Percentiles rank a stretch among this genome's conserved stretches.
Conservation (phyloP, 2,329 filamentous ascomycete genomes). For the Apiospora sp. region DNA sequence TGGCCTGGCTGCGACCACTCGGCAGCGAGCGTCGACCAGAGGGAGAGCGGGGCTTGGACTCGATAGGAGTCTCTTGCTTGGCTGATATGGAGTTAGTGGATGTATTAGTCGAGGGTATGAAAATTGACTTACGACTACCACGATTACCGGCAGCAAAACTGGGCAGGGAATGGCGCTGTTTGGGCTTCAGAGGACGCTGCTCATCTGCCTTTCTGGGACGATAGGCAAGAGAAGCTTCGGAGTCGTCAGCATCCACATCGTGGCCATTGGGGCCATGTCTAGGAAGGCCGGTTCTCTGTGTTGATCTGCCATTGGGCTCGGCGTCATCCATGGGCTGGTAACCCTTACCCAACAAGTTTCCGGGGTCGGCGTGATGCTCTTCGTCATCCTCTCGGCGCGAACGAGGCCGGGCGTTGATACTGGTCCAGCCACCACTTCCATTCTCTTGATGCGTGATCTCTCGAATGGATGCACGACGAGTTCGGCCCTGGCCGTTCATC, state of each 20-base stretch:
- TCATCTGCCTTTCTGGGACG: slow-evolving; percentile 29
- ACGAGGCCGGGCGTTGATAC: slow-evolving; percentile 41
- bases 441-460: slow-evolving; percentile 10
- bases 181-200: slow-evolving; percentile 37
- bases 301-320: slow-evolving; percentile 31
- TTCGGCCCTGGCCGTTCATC: neutral
- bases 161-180: slow-evolving; percentile 41
- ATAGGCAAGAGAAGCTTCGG: slow-evolving; percentile 26
- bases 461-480: slow-evolving; percentile 14
- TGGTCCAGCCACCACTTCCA: slow-evolving; percentile 39
- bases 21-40: slow-evolving; percentile 42
- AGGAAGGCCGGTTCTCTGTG: slow-evolving; percentile 26
- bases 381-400: slow-evolving; percentile 39
- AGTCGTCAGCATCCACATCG: slow-evolving; percentile 28
- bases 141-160: slow-evolving; percentile 32
- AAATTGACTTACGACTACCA: slow-evolving; percentile 12
- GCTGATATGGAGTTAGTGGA: slow-evolving; percentile 32
- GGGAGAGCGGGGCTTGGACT: slow-evolving; percentile 38
- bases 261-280: slow-evolving; percentile 28
- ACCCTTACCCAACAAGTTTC: slow-evolving; percentile 42
- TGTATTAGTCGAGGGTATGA: slow-evolving; percentile 26
- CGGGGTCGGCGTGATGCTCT: slow-evolving; percentile 39
- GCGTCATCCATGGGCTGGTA: slow-evolving; percentile 43
- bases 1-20: slow-evolving; percentile 36
- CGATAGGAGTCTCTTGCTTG: slow-evolving; percentile 31